Conservation (phyloP, 352 stramenopile genomes). For the Blastocystis sp. region DNA sequence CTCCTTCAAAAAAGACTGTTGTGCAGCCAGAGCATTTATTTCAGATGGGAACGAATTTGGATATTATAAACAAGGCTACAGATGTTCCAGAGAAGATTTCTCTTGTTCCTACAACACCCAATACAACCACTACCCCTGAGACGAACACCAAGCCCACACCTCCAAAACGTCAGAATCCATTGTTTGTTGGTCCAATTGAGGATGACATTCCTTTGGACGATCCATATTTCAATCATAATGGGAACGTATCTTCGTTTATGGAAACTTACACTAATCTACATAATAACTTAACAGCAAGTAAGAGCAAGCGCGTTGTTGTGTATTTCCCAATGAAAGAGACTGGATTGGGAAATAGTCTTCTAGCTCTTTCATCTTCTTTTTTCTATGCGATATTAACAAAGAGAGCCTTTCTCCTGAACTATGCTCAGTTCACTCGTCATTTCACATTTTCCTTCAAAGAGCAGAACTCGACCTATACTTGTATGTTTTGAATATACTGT, state of each 20-base stretch:
- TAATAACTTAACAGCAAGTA: neutral
- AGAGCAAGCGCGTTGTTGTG: slow-evolving; percentile 20
- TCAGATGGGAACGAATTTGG: no score
- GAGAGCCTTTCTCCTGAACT: slow-evolving; percentile 33
- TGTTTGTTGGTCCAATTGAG: slow-evolving; percentile 12
- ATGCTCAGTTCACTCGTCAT: slow-evolving; percentile 16
- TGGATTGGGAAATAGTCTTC: slow-evolving; percentile 22
- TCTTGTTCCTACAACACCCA: neutral
- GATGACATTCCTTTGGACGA: neutral
- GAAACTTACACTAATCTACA: neutral
- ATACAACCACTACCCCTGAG: neutral
- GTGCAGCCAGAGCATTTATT: no score
- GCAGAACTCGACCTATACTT: slow-evolving; percentile 23
- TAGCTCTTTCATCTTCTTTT: slow-evolving; percentile 13
- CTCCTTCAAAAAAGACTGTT: no score
- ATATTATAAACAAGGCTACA: no score
- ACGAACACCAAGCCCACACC: neutral
- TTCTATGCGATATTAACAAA: slow-evolving; percentile 18
- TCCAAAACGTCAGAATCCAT: neutral
- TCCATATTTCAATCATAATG: slow-evolving; percentile 34
- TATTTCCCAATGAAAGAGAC: slow-evolving; percentile 41
- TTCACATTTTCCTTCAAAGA: neutral
- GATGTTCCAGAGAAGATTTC: no score
- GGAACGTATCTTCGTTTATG: slow-evolving; percentile 11
- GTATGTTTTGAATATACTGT: neutral